Evolutionary conservation across 441 rosid species (phyloP), one percentile per base, ranked within the genome.

Genomic region (Populus hybrid): DNA sequence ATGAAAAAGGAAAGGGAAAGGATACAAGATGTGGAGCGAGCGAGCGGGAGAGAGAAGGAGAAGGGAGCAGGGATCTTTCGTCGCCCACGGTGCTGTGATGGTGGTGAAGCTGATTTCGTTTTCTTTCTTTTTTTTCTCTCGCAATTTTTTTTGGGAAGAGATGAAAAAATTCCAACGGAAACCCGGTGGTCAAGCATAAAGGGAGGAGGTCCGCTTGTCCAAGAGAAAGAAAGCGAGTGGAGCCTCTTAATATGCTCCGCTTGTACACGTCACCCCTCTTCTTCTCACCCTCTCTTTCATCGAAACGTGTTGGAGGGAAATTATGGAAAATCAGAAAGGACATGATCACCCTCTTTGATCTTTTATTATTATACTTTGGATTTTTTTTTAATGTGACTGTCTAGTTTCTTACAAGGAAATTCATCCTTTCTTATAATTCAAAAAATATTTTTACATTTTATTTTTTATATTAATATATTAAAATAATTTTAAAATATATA

Each of bases 241-340:
- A 76, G 70, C 81, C 78, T 38, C 70, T 36, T 73, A 74, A 78
- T 8, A 38, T 70, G 85, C 77, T 54, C 70, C 84, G 74, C 42
- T 68, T 85, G 84, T 79, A 59, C 92, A 88, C 91, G 90, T 89
- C 93, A 84, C 71, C 90, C 72, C 76, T 69, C 11, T 69, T 70
- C 66, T 21, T 63, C 36, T 40, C 14, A 38, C 16, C 64, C 75
- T 64, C 21, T 64, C 26, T 32, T 30, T 36, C 23, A 3, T 9
- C n/a, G 30, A 21, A n/a, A 59, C 57, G 35, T 30, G 70, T 23
- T 74, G 79, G 82, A 78, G 84, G 84, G 82, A 81, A 73, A 71
- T 32, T 20, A 42, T 26, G 73, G 69, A 35, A 36, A 50, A 36
- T 75, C 18, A 10, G 21, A 24, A 30, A 11, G 24, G 9, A 6